Evolutionary conservation across 139 green algal species (phyloP).

Genomic region (Medakamo hakoo): DNA sequence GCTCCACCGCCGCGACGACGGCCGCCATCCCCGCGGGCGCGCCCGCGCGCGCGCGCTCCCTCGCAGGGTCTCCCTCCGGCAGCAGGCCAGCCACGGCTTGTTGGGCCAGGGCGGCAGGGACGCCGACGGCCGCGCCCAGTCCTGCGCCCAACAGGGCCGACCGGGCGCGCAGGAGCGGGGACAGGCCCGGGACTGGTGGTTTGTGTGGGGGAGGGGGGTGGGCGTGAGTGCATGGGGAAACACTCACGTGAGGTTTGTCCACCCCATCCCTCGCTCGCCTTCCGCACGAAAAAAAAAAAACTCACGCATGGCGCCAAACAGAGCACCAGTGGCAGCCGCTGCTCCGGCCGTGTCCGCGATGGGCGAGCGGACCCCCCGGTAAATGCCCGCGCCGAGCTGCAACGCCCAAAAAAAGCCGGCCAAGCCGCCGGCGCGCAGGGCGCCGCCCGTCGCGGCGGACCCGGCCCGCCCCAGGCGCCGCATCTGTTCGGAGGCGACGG

Average conservation of each 20-base stretch:
- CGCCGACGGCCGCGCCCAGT: neutral
- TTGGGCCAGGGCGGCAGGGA: neutral
- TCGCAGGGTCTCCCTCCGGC: neutral
- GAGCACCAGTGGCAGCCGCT: neutral
- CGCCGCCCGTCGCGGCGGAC: no score
- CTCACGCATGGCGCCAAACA: neutral
- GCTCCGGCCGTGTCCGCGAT: neutral
- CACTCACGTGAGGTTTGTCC: no score
- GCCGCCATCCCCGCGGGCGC: neutral
- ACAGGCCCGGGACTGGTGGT: no score
- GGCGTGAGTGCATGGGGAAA: no score
- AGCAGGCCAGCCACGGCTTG: neutral
- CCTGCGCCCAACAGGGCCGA: neutral
- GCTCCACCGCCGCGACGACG: neutral
- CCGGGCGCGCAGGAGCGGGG: neutral
- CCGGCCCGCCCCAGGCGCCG: neutral
- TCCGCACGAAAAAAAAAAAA: neutral
- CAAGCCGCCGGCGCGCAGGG: neutral
- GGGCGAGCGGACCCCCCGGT: no score
- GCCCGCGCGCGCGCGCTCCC: neutral
- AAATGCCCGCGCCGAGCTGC: neutral
- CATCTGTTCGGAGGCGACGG: neutral
- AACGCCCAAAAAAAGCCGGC: neutral
- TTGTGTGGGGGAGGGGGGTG: no score
- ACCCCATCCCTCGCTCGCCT: no score